Percentiles rank a stretch among this genome's conserved stretches.
phyloP scores from a whole-genome alignment of 805 yeast genomes.

The Cyberlindnera nakhonratchasimensis region DNA sequence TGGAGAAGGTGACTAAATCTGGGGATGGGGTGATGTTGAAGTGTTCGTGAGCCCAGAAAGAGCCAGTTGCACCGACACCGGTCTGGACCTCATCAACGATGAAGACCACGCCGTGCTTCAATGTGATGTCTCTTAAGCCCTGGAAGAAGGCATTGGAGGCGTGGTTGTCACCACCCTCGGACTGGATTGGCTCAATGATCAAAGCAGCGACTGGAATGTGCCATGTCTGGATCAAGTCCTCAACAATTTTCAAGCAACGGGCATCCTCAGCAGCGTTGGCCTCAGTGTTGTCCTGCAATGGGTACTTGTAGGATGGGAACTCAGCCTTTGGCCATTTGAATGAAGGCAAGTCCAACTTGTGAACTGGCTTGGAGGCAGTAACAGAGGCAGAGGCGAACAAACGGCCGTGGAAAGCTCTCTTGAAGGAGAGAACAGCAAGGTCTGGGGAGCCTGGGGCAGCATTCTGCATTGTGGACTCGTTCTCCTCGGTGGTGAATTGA shows the following conservation, averaged over 20 bases:
- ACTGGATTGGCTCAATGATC: conserved; percentile 86
- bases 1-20: conserved; percentile 82
- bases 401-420: conserved; percentile 92
- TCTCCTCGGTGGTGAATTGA: conserved; percentile 68
- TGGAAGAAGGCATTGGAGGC: conserved; percentile 77
- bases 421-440: conserved; percentile 80
- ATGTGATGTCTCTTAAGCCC: conserved; percentile 72
- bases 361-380: conserved; percentile 93
- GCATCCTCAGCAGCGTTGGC: conserved; percentile 75
- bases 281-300: conserved; percentile 62
- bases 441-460: conserved; percentile 87
- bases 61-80: conserved; percentile 86
- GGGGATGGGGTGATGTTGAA: conserved; percentile 73
- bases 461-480: conserved; percentile 71
- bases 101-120: conserved; percentile 64
- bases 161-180: conserved; percentile 92
- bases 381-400: conserved; percentile 87
- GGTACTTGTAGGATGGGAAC: conserved; percentile 82
- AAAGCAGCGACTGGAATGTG: conserved; percentile 80
- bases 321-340: conserved; percentile 97
- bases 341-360: conserved; percentile 88
- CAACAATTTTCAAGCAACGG: conserved; percentile 75
- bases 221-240: conserved; percentile 65
- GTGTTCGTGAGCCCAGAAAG: conserved; percentile 86
- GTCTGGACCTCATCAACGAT: conserved; percentile 89